Percentiles rank a stretch among this genome's conserved stretches.
These are phyloP conservation scores for Oemleria cerasiformis DNA, from an alignment of 306 rosid species.

Conservation along the genomic window DNA sequence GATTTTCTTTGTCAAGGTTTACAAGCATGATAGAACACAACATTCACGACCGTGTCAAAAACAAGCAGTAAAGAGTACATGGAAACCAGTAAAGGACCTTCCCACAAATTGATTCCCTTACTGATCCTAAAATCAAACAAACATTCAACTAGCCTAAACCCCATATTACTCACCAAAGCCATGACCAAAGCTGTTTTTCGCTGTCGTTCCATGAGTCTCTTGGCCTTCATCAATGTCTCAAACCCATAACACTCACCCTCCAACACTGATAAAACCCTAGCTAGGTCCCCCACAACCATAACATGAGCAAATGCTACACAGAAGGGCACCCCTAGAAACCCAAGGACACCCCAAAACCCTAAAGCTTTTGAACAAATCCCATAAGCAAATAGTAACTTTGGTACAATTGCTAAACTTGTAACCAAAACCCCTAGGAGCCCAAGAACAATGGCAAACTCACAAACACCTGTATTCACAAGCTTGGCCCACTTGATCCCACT, in stretches of 20 bases:
- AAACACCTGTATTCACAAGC: constrained; percentile 29
- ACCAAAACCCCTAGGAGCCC: constrained; percentile 20
- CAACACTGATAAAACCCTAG: constrained; percentile 23
- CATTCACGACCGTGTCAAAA: constrained; percentile 24
- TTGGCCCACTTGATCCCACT: constrained; percentile 29
- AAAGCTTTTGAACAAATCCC: constrained; percentile 16
- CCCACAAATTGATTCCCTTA: constrained; percentile 26
- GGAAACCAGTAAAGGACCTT: constrained; percentile 30
- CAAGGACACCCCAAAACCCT: constrained; percentile 24
- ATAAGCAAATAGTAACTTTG: constrained; percentile 12
- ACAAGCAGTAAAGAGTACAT: constrained; percentile 29
- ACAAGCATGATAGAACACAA: constrained; percentile 29
- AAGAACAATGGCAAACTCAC: constrained; percentile 18
- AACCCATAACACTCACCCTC: constrained; percentile 27
- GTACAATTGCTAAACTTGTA: constrained; percentile 10
- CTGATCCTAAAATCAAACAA: constrained; percentile 28
- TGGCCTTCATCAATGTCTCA: constrained; percentile 22
- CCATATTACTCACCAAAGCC: constrained; percentile 24
- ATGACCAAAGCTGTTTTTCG: constrained; percentile 23
- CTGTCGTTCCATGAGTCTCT: constrained; percentile 16
- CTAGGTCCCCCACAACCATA: constrained; percentile 30
- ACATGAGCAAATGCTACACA: constrained; percentile 26
- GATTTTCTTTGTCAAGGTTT: constrained; percentile 6
- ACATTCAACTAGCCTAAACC: constrained; percentile 21
- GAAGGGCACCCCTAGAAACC: constrained; percentile 25